Conservation (phyloP, 805 yeast species). For the Kuraishia hungarica region DNA sequence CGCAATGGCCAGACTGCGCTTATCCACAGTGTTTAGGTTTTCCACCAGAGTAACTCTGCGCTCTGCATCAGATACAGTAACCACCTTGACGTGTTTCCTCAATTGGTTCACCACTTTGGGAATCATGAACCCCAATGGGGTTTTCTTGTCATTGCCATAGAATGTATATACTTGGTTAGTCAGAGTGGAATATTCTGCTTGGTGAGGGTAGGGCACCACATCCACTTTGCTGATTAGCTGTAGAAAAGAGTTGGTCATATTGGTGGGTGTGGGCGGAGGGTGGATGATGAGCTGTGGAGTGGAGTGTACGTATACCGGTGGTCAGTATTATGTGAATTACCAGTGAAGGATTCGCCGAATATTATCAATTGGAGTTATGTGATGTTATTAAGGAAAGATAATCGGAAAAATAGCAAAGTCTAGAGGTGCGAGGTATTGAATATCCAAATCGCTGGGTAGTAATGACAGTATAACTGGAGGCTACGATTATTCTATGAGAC, state of each 20-base stretch:
- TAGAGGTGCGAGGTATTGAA: no score
- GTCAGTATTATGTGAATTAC: no score
- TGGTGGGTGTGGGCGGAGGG: not conserved
- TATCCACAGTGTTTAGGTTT: slow-evolving; percentile 27
- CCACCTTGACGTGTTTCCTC: slow-evolving; percentile 9
- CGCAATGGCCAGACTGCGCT: slow-evolving; percentile 31
- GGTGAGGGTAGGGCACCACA: slow-evolving; percentile 19
- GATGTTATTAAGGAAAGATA: no score
- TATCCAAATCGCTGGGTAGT: no score
- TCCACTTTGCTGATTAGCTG: slow-evolving; percentile 20
- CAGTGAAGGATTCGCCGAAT: no score
- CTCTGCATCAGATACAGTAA: slow-evolving; percentile 16
- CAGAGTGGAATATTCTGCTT: slow-evolving; percentile 1
- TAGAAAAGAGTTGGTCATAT: slow-evolving; percentile 7
- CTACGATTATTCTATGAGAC: no score
- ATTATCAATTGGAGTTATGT: no score
- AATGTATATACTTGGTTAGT: slow-evolving; percentile 21
- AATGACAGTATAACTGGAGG: no score
- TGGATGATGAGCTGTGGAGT: not conserved
- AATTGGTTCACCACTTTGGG: slow-evolving; percentile 23
- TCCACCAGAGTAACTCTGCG: slow-evolving; percentile 21
- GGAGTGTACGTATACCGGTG: no score
- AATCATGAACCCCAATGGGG: slow-evolving; percentile 30
- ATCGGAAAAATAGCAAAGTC: no score
- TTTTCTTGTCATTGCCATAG: slow-evolving; percentile 25